Conservation (phyloP, 352 stramenopile genomes). For the Phytophthora sojae region DNA sequence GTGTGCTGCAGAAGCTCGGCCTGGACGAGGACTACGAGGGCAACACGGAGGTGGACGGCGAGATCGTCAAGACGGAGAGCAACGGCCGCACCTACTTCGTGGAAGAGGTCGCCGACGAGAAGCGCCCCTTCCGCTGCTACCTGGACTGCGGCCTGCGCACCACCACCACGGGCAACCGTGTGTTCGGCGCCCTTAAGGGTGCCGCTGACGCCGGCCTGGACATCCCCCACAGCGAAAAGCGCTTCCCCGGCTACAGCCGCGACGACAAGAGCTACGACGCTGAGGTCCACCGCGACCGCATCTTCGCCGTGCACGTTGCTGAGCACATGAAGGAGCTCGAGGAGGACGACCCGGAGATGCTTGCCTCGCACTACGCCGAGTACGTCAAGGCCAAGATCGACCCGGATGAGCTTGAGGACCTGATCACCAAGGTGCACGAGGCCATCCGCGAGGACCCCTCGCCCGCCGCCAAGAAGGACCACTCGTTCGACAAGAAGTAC, state of each 20-base stretch:
- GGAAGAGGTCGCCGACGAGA: constrained; percentile 98
- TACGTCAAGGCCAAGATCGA: constrained; percentile 95
- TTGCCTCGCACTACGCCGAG: constrained; percentile 96
- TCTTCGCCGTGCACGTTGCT: constrained; percentile 97
- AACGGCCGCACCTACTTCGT: constrained; percentile 99
- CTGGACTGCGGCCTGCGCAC: constrained; percentile 98
- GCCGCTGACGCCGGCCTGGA: constrained; percentile 98
- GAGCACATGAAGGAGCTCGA: constrained; percentile 99
- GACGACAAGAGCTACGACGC: constrained; percentile 99
- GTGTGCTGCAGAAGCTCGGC: constrained; percentile 97
- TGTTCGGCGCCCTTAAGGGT: constrained; percentile 99
- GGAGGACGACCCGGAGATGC: constrained; percentile 99
- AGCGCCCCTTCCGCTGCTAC: constrained; percentile 97
- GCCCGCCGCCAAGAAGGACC: constrained; percentile 92
- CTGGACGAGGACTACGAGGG: constrained; percentile 98
- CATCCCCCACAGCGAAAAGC: constrained; percentile 99
- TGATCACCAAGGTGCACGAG: constrained; percentile 96
- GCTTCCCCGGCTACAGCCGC: constrained; percentile 99
- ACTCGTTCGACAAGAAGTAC: constrained; percentile 94
- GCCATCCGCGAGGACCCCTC: constrained; percentile 98
- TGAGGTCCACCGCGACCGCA: constrained; percentile 97
- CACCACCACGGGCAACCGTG: constrained; percentile 98
- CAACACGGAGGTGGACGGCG: constrained; percentile 96
- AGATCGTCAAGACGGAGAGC: constrained; percentile 95
- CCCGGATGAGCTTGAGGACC: constrained; percentile 93